Base-by-base conservation (phyloP, 441 rosid species). In the Syzygium syzygioides region DNA sequence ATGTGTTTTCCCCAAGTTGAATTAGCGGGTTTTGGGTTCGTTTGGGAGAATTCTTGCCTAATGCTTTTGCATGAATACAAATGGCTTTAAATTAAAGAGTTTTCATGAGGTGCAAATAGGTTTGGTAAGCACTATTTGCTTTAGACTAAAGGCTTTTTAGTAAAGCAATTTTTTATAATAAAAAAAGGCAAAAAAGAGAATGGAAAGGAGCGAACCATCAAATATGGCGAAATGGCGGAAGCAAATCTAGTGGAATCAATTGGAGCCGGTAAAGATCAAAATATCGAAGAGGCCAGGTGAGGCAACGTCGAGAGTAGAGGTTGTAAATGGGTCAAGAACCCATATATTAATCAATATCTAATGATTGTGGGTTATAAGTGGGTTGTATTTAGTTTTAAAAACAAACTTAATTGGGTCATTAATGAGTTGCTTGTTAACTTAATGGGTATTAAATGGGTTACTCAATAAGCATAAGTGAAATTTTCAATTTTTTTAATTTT, bases 141-240 rank as follows among this genome's bases (percentile, higher is more conserved):
- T 64, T 30, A 18, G 56, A 62, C 68, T 28, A 28, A 15, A 14
- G 19, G 68, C 32, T 30, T 62, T 62, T 28, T 62, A 14, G 68
- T 28, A 62, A 28, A 62, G 2, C 34, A n/a, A 62, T n/a, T n/a
- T 28, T 60, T 14, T n/a, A 6, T 28, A 60, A 28, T 28, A 0
- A 60, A 60, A 60, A 60, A 3, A 28, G 68, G 32, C 3, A 28
- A n/a, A n/a, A 28, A 14, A 28, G 23, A 64, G 41, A 64, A 64
- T 15, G 71, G 37, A n/a, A 37, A 64, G 37, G 71, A n/a, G 15
- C 7, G 2, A 15, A 64, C 20, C 0, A 1, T 64, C 37, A 15
- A 64, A 9, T 37, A 64, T 64, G 4, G 3, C 0, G 0, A 64
- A 64, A 64, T 2, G 37, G 0, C 4, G 17, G 76, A 30, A 64